Conservation (phyloP, 495 filamentous ascomycete species). For the Lophiotrema nucula region DNA sequence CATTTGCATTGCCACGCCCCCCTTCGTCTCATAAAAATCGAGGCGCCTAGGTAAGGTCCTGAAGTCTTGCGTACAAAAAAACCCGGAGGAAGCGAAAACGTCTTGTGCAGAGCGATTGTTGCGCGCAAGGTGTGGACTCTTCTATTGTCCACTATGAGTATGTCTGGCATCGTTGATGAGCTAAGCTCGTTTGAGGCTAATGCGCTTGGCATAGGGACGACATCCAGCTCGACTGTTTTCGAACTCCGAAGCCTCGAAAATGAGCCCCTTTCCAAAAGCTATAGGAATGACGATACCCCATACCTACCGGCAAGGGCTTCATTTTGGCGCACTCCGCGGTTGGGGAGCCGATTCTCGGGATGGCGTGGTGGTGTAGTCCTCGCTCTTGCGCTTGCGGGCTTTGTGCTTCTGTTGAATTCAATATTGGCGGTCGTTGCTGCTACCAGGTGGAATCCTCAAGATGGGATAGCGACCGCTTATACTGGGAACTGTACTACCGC, state of each 20-base stretch:
- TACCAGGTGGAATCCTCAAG: constrained; percentile 6
- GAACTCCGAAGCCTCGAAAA: background rate
- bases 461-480: constrained; percentile 10
- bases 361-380: constrained; percentile 15
- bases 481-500: background rate
- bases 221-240: too few species aligned
- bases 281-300: background rate
- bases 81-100: too few species aligned
- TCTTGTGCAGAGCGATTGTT: too few species aligned
- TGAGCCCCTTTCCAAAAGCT: constrained; percentile 3
- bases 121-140: too few species aligned
- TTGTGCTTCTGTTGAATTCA: constrained; percentile 13
- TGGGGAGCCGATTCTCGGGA: constrained; percentile 9
- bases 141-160: too few species aligned
- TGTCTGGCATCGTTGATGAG: too few species aligned
- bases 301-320: background rate
- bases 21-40: too few species aligned
- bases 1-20: too few species aligned
- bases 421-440: constrained; percentile 4
- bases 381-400: background rate
- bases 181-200: too few species aligned
- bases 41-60: too few species aligned
- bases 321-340: background rate
- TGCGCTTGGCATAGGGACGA: too few species aligned
- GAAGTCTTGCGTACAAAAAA: too few species aligned